Evolutionary conservation across 2,329 filamentous ascomycete species (phyloP).

Genomic region (Apiospora koreana): DNA sequence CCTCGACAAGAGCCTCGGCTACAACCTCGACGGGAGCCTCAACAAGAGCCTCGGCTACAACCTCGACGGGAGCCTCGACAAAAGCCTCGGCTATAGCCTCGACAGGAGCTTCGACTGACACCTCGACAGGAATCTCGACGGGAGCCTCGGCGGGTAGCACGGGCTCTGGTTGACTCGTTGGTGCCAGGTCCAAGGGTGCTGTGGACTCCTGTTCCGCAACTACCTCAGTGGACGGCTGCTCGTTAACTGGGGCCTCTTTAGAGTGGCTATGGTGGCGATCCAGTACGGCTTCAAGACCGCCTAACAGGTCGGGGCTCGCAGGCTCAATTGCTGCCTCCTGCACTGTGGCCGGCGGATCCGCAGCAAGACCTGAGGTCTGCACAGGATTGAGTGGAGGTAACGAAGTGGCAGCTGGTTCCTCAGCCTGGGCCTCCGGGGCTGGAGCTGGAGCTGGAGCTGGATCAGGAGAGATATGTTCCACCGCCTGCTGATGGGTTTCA

Average conservation of each 20-base stretch:
- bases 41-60: not conserved
- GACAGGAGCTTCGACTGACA: not conserved
- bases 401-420: not conserved
- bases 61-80: too few species aligned
- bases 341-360: conserved; percentile 15
- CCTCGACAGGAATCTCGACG: not conserved
- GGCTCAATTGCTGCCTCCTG: conserved; percentile 25
- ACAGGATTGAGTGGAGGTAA: conserved; percentile 13
- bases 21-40: not conserved
- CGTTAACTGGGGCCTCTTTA: conserved; percentile 16
- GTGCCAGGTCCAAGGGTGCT: not conserved
- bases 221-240: not conserved
- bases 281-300: conserved; percentile 46
- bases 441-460: not conserved
- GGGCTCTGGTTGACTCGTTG: not conserved
- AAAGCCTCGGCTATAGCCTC: not conserved
- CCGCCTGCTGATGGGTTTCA: not conserved
- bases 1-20: not conserved
- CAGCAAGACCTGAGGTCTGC: conserved; percentile 21
- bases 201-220: not conserved
- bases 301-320: conserved; percentile 45
- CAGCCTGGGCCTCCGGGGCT: not conserved
- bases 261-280: conserved; percentile 37
- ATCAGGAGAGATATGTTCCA: not conserved
- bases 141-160: not conserved